A percentile compares a stretch with the other conserved stretches of the same genome.
phyloP scores from a whole-genome alignment of 305 asterid genomes.

The Ajuga reptans region DNA sequence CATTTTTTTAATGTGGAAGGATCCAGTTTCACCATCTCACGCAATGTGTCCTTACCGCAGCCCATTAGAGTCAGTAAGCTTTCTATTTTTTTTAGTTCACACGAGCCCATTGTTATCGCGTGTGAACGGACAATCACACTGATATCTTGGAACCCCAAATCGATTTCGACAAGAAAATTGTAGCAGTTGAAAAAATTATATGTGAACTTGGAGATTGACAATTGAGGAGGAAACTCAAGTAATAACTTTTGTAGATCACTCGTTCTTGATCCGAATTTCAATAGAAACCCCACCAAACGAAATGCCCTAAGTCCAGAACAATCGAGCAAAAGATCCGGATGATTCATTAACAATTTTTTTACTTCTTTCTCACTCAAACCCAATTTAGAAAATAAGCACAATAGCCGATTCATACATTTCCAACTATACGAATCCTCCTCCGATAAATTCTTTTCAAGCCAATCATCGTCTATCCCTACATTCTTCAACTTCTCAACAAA shows the following conservation, averaged over 20 bases:
- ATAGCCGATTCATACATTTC: conserved; percentile 42
- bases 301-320: conserved; percentile 42
- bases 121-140: conserved; percentile 34
- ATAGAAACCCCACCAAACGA: conserved; percentile 41
- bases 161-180: conserved; percentile 42
- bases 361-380: conserved; percentile 47
- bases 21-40: conserved; percentile 47
- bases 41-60: conserved; percentile 37
- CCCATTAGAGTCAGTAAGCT: conserved; percentile 29
- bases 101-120: conserved; percentile 46
- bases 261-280: conserved; percentile 50
- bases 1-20: conserved; percentile 48
- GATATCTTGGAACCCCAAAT: conserved; percentile 47
- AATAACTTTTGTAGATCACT: conserved; percentile 29
- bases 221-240: conserved; percentile 44
- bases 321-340: conserved; percentile 51
- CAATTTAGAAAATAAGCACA: conserved; percentile 32
- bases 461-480: conserved; percentile 33
- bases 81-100: conserved; percentile 41
- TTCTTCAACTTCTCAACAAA: conserved; percentile 38
- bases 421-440: conserved; percentile 43
- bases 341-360: conserved; percentile 27
- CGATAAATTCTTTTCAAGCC: conserved; percentile 48
- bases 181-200: conserved; percentile 40
- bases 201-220: conserved; percentile 36